A percentile compares a stretch with the other conserved stretches of the same genome.
These are phyloP conservation scores for Cryomyces antarcticus DNA, from an alignment of 495 filamentous ascomycete genomes.

Conservation along the genomic window DNA sequence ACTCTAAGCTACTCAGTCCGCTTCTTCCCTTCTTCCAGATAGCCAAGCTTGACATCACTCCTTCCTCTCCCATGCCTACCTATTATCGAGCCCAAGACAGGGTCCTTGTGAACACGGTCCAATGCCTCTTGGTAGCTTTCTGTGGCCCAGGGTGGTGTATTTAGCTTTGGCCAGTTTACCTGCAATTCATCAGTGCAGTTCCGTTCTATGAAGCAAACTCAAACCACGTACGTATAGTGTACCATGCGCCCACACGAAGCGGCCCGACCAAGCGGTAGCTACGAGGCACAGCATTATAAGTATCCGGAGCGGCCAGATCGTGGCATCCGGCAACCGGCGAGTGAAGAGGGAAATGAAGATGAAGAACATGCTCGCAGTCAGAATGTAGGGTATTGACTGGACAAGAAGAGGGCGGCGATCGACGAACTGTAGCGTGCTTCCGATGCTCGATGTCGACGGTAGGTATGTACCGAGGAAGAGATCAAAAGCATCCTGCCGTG, in stretches of 20 bases:
- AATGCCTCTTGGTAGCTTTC: slow-evolving; percentile 85
- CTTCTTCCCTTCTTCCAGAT: slow-evolving; percentile 90
- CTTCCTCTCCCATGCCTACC: slow-evolving; percentile 54
- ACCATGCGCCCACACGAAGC: slow-evolving; percentile 62
- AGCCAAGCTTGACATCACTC: slow-evolving; percentile 57
- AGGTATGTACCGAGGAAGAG: slow-evolving; percentile 75
- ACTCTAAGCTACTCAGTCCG: slow-evolving; percentile 56
- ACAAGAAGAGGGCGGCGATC: slow-evolving; percentile 74
- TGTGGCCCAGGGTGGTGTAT: slow-evolving; percentile 58
- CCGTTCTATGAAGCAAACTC: not conserved
- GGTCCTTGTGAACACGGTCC: slow-evolving; percentile 50
- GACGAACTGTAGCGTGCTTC: slow-evolving; percentile 48
- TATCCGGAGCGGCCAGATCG: slow-evolving; percentile 56
- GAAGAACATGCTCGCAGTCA: slow-evolving; percentile 75
- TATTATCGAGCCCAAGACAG: slow-evolving; percentile 51
- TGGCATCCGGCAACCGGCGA: slow-evolving; percentile 39
- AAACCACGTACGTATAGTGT: slow-evolving; percentile 66
- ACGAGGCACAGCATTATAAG: slow-evolving; percentile 57
- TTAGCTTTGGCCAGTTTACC: slow-evolving; percentile 96
- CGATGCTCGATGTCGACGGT: slow-evolving; percentile 41
- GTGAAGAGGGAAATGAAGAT: slow-evolving; percentile 62
- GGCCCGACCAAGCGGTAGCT: slow-evolving; percentile 43
- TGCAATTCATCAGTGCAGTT: slow-evolving; percentile 18
- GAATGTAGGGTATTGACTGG: slow-evolving; percentile 74
- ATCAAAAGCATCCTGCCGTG: slow-evolving; percentile 86